Conservation (phyloP, 352 stramenopile species). For the Detonula confervacea region DNA sequence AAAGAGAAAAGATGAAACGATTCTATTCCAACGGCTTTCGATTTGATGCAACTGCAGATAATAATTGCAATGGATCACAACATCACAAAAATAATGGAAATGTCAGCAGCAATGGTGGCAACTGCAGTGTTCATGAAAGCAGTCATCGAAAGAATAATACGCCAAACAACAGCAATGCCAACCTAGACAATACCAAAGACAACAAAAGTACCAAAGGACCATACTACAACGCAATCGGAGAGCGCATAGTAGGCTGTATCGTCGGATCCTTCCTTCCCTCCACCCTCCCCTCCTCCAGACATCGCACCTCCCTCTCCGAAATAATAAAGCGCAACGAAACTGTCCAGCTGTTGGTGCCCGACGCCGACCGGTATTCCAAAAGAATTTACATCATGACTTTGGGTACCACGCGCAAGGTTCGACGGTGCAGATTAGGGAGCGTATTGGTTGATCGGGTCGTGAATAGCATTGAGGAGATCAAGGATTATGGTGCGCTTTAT, state of each 20-base stretch:
- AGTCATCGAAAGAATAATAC: too few species aligned
- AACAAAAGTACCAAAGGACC: background rate
- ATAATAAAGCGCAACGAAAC: conserved; percentile 50
- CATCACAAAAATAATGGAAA: conserved; percentile 32
- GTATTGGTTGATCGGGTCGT: conserved; percentile 91
- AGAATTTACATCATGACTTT: conserved; percentile 98
- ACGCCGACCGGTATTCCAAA: conserved; percentile 75
- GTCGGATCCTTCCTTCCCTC: conserved; percentile 88
- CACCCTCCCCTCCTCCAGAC: conserved; percentile 83
- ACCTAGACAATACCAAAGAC: background rate
- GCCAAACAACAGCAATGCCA: background rate
- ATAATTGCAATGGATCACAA: too few species aligned
- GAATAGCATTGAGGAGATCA: conserved; percentile 81
- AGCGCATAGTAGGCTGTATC: conserved; percentile 89
- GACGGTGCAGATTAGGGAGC: conserved; percentile 90
- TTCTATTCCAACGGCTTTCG: conserved; percentile 54
- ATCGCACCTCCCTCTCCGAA: background rate
- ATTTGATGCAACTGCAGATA: conserved; percentile 34
- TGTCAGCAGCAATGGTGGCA: background rate
- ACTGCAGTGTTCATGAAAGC: too few species aligned
- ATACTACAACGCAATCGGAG: conserved; percentile 30
- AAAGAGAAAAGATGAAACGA: conserved; percentile 43
- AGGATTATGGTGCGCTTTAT: conserved; percentile 90
- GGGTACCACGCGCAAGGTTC: conserved; percentile 88
- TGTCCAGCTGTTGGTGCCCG: conserved; percentile 64